These are phyloP conservation scores for Ganoderma resinaceum DNA, from an alignment of 1,284 basidiomycete species.

Conservation along the genomic window DNA sequence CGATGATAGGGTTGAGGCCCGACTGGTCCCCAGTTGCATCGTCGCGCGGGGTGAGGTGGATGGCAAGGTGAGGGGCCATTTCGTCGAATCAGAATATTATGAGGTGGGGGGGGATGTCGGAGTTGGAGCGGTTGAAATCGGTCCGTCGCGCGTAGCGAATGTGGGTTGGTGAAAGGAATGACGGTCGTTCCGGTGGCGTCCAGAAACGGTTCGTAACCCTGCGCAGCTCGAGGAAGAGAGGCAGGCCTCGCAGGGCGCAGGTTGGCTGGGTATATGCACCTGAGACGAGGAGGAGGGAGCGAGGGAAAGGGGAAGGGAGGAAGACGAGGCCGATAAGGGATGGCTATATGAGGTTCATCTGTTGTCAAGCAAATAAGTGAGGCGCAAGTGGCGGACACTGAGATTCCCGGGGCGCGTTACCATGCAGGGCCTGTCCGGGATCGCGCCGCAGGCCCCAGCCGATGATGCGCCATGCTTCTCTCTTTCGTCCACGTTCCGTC, in stretches of 20 bases:
- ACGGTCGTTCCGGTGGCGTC: slow-evolving; percentile 16
- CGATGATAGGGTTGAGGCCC: slow-evolving; percentile 44
- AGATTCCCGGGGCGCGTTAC: background rate
- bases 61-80: slow-evolving; percentile 24
- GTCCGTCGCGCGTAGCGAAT: slow-evolving; percentile 9
- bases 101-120: background rate
- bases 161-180: slow-evolving; percentile 18
- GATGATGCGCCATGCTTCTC: slow-evolving; percentile 2
- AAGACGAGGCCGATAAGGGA: background rate
- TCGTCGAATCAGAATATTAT: background rate
- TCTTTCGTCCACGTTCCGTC: background rate
- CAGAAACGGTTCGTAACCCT: slow-evolving; percentile 7
- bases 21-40: slow-evolving; percentile 15
- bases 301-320: background rate
- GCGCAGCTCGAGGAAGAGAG: background rate
- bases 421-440: background rate
- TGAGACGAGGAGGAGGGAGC: background rate
- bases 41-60: slow-evolving; percentile 15
- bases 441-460: background rate
- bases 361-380: background rate
- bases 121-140: background rate
- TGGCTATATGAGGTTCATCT: slow-evolving; percentile 6
- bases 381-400: background rate
- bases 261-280: background rate
- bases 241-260: background rate